Conservation (phyloP, 139 green algal species). For the Auxenochlorella pyrenoidosa region DNA sequence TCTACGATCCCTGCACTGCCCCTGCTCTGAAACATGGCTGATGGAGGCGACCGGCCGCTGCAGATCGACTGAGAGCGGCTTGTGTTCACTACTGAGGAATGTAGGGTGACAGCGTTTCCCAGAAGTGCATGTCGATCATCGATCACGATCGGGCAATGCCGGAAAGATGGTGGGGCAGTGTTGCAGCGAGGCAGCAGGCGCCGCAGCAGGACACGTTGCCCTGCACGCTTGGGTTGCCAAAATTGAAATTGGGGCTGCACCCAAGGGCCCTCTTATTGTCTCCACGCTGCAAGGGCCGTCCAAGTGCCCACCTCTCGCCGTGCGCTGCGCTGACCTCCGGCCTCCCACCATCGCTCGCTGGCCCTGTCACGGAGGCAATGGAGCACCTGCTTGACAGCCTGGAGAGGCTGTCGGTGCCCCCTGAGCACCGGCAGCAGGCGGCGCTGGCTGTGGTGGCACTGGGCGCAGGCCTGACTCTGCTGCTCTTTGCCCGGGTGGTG, state of each 20-base stretch:
- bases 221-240: no score
- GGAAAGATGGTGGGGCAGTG: no score
- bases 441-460: not conserved
- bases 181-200: no score
- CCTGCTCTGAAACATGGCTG: conserved; percentile 30
- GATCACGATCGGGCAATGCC: no score
- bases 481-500: not conserved
- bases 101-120: no score
- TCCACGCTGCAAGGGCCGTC: no score
- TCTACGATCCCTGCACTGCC: conserved; percentile 65
- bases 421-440: not conserved
- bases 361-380: not conserved
- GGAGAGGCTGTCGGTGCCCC: not conserved
- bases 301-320: no score
- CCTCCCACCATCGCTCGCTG: no score
- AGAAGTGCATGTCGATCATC: no score
- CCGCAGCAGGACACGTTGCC: no score
- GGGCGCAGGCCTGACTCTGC: not conserved
- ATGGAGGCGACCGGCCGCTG: not conserved
- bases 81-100: no score
- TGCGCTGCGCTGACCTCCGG: not conserved
- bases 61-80: no score
- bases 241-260: not conserved
- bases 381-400: not conserved
- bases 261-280: not conserved